A percentile compares a stretch with the other conserved stretches of the same genome.
Evolutionary conservation across 1,139 yeast genomes (phyloP).

Genomic region (Candida anutae): DNA sequence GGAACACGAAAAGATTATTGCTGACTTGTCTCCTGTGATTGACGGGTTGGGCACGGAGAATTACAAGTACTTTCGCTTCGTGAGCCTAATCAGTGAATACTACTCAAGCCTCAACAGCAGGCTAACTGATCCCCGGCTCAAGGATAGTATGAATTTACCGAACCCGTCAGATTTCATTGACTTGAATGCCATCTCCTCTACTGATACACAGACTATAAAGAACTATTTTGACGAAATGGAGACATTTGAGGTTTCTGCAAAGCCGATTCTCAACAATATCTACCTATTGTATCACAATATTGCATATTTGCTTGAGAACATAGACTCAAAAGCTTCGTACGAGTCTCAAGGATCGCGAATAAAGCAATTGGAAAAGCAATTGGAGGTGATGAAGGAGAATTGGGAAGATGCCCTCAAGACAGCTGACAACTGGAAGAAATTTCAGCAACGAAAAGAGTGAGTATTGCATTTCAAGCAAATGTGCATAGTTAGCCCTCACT

Average conservation of each 20-base stretch:
- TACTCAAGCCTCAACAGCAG: constrained; percentile 17
- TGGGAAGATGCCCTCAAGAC: constrained; percentile 41
- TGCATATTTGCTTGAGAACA: constrained; percentile 14
- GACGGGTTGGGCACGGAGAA: constrained; percentile 35
- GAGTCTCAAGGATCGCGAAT: constrained; percentile 9
- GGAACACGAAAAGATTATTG: constrained; percentile 32
- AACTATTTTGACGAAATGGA: constrained; percentile 26
- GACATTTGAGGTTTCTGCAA: constrained; percentile 28
- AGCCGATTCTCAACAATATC: constrained; percentile 22
- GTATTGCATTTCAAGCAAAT: no score
- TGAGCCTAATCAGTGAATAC: constrained; percentile 24
- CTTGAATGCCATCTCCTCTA: constrained; percentile 11
- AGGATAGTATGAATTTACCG: constrained; percentile 13
- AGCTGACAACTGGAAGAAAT: constrained; percentile 39
- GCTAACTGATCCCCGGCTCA: constrained; percentile 13
- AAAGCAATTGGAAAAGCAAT: constrained; percentile 26
- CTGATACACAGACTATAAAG: constrained; percentile 13
- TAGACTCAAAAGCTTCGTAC: constrained; percentile 5
- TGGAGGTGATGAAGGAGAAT: constrained; percentile 28
- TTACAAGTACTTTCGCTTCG: constrained; percentile 26
- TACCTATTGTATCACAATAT: constrained; percentile 16
- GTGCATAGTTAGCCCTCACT: neutral
- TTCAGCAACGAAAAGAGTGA: constrained; percentile 3
- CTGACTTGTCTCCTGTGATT: constrained; percentile 30
- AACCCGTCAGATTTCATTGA: constrained; percentile 31